Evolutionary conservation across 2,329 filamentous ascomycete genomes (phyloP).

Genomic region (Fusarium zealandicum): DNA sequence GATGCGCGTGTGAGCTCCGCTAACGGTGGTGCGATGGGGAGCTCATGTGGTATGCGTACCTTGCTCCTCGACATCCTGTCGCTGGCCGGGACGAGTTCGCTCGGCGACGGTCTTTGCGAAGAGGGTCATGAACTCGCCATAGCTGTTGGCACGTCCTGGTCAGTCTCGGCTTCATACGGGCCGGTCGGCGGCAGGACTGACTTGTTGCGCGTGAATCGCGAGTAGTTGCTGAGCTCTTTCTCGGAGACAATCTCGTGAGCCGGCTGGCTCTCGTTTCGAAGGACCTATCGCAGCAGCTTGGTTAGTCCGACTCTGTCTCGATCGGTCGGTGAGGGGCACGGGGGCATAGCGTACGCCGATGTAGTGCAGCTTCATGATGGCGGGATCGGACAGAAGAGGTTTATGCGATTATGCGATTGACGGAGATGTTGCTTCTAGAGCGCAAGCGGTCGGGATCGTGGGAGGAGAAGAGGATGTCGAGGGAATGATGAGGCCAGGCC

Average conservation of each 20-base stretch:
- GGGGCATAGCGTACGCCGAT: conserved; percentile 72
- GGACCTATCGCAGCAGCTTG: conserved; percentile 62
- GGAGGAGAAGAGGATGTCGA: conserved; percentile 18
- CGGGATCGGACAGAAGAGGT: conserved; percentile 1
- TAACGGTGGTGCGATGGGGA: background rate
- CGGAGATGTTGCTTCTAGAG: background rate
- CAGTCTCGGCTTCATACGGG: conserved; percentile 2
- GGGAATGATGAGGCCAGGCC: conserved; percentile 13
- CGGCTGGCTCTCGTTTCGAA: conserved; percentile 80
- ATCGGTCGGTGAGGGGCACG: conserved; percentile 39
- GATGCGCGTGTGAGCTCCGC: conserved; percentile 26
- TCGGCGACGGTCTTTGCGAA: conserved; percentile 90
- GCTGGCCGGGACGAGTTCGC: conserved; percentile 79
- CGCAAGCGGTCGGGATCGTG: background rate
- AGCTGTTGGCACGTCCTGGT: conserved; percentile 40
- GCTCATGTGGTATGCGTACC: conserved; percentile 51
- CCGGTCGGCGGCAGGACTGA: conserved; percentile 47
- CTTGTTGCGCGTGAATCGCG: conserved; percentile 78
- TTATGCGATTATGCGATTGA: conserved; percentile 1
- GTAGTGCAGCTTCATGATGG: conserved; percentile 84
- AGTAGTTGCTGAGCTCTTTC: conserved; percentile 80
- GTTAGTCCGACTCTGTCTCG: conserved; percentile 34
- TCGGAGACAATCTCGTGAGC: conserved; percentile 79
- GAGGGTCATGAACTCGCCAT: conserved; percentile 77
- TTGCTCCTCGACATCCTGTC: conserved; percentile 86